These are phyloP conservation scores for Populus simonii DNA, from an alignment of 345 rosid species.

Conservation along the genomic window DNA sequence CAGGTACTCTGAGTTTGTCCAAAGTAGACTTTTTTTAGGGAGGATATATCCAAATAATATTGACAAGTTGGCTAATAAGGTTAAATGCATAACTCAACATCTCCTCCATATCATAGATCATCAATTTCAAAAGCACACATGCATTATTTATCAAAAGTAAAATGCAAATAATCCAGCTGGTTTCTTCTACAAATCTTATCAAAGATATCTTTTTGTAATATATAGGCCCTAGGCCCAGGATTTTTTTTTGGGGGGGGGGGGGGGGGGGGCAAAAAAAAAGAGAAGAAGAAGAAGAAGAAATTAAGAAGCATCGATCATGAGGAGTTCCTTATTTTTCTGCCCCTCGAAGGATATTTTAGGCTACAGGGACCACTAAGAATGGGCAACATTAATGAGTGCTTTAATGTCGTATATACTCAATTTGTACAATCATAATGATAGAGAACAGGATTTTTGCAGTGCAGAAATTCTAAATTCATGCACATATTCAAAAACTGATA, in stretches of 20 bases:
- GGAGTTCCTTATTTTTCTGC: background rate
- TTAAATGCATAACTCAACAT: background rate
- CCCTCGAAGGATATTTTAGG: background rate
- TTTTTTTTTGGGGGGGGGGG: background rate
- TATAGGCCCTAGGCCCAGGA: background rate
- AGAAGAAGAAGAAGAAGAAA: background rate
- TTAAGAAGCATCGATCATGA: background rate
- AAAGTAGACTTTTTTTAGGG: background rate
- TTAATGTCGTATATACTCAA: background rate
- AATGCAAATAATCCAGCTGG: background rate
- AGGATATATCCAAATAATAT: background rate
- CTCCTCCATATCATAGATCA: background rate
- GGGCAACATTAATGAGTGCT: background rate
- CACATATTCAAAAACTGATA: background rate
- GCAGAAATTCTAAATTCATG: background rate
- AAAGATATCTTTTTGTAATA: background rate
- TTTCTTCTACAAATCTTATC: conserved; percentile 5
- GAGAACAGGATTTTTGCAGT: background rate
- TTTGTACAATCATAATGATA: background rate
- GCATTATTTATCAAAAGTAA: background rate
- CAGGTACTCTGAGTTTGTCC: background rate
- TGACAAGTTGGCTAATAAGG: background rate
- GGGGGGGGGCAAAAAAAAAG: background rate
- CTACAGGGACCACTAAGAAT: background rate
- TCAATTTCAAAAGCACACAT: background rate